Evolutionary conservation across 495 filamentous ascomycete species (phyloP), one percentile per base, ranked within the genome.

Genomic region (Penicillium waksmanii): DNA sequence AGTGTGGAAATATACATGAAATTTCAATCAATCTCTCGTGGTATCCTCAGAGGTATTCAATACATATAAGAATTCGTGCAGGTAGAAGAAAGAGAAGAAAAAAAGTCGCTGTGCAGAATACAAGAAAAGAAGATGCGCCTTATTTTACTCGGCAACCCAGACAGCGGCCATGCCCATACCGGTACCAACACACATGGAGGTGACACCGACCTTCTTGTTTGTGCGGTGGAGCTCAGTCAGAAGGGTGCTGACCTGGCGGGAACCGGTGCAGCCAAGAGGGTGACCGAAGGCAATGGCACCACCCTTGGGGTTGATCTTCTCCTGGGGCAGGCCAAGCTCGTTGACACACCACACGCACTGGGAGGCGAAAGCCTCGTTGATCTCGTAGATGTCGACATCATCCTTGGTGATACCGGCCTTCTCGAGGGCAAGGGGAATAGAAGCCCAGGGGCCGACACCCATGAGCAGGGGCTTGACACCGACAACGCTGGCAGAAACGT

Each of bases 211-310:
- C 83, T 88, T 90, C 82, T 92, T 76, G 58, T 87, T 85, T 34
- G 80, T 93, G 64, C 95, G 81, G 79, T 83, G 86, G 57, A 98
- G 76, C 83, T 97, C 96, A 57, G 87, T 93, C 59, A 98, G 77
- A 61, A 98, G 74, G 8, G 95, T 98, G 69, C 88, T 89, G 42
- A 98, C 89, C 83, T 98, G 96, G 63, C 95, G 83, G 11, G 95
- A 90, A 35, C 95, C 95, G 0, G 95, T 98, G 74, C 91, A 96
- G 36, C 95, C 95, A 18, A 98, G 83, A 7, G 95, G 95, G 82
- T 98, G 95, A 6, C 95, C 95, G 67, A 98, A 97, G n/a, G 95
- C 95, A 72, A 98, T 98, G 27, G 96, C 96, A 55, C 95, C 93
- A 54, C 95, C 95, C 83, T 97, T 97, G 43, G 94, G 95, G 81